A percentile compares a stretch with the other conserved stretches of the same genome.
These are phyloP conservation scores for Grosmannia serpens DNA, from an alignment of 2,329 filamentous ascomycete genomes.

Conservation along the genomic window DNA sequence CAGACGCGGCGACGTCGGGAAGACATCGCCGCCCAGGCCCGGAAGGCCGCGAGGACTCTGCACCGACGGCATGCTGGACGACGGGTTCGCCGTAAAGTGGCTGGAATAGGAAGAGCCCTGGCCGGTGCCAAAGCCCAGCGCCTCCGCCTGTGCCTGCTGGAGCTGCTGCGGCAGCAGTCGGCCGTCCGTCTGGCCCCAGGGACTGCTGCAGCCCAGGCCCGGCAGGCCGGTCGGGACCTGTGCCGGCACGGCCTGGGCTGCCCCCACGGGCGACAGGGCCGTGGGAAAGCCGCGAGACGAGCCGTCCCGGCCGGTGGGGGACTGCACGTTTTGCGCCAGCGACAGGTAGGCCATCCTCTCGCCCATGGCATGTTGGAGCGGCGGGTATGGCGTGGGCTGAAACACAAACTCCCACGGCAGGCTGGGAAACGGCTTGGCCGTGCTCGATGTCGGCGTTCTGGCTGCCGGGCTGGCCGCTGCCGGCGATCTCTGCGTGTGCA, in stretches of 20 bases:
- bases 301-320: background rate
- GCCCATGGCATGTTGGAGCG: background rate
- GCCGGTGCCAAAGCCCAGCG: background rate
- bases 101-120: conserved; percentile 14
- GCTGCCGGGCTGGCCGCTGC: conserved; percentile 19
- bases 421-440: conserved; percentile 24
- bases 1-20: too few species aligned
- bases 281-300: conserved; percentile 11
- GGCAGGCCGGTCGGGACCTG: background rate
- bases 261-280: conserved; percentile 9
- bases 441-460: background rate
- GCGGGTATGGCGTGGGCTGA: conserved; percentile 2
- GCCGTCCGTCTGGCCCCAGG: background rate
- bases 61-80: conserved; percentile 20
- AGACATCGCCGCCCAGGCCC: too few species aligned
- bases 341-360: background rate
- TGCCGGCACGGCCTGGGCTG: background rate
- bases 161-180: conserved; percentile 8
- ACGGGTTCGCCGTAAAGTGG: conserved; percentile 15
- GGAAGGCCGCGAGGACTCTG: conserved; percentile 21
- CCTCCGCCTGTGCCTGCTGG: conserved; percentile 7
- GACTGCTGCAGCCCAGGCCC: background rate
- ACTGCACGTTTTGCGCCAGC: background rate
- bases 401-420: conserved; percentile 32
- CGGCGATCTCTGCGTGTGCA: conserved; percentile 22